phyloP scores from a whole-genome alignment of 139 green algal species.

The Chlorella sp. region DNA sequence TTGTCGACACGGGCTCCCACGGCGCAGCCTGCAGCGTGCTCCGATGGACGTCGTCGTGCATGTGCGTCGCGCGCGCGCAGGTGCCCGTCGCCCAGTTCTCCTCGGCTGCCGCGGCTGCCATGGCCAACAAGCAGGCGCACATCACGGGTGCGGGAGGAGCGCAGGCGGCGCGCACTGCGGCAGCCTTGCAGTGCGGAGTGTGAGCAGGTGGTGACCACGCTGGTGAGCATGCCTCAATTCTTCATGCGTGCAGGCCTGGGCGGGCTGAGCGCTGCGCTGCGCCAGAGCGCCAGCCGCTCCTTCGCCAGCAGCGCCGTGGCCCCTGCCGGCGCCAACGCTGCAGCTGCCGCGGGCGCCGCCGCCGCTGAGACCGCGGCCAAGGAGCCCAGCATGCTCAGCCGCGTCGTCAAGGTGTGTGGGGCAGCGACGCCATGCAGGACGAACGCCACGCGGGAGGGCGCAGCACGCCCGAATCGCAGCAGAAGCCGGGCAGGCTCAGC shows the following conservation, averaged over 20 bases:
- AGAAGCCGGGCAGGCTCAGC: too few relatives aligned
- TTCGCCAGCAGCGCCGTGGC: neutral
- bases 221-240: too few relatives aligned
- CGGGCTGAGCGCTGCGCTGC: neutral
- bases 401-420: conserved; percentile 12
- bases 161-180: neutral
- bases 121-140: neutral
- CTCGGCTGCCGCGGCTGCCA: neutral
- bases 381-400: conserved; percentile 14
- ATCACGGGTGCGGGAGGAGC: neutral
- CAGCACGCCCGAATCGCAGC: neutral
- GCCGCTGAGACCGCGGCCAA: conserved; percentile 1
- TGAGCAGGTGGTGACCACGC: neutral
- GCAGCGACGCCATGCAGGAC: conserved; percentile 9
- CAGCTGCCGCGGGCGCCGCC: conserved; percentile 4
- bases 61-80: neutral
- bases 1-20: neutral
- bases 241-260: neutral
- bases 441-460: too few relatives aligned
- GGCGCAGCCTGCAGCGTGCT: neutral
- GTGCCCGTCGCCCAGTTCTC: neutral
- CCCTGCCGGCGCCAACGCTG: neutral
- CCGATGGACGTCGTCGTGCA: neutral
- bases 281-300: neutral
- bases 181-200: neutral